Evolutionary conservation across 176 grass and related monocot species (phyloP), one percentile per base, ranked within the genome.

Genomic region (Carex myosuroides): DNA sequence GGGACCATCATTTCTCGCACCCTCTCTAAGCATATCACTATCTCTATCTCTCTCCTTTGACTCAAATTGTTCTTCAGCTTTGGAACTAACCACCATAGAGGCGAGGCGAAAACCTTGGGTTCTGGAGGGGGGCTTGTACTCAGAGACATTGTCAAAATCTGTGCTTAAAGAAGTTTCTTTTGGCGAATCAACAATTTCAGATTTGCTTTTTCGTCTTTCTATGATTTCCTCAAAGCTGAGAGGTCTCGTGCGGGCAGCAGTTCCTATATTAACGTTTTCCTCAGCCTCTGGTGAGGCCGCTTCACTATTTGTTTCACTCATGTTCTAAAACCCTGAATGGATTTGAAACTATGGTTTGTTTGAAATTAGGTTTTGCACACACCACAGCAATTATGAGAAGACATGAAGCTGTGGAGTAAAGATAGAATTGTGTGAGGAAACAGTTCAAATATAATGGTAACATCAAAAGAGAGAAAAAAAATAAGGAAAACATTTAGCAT

Each of bases 171-270:
- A 54, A 73, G 60, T 9, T 75, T 86, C 80, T 92, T 64, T 91
- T 60, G 75, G 83, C 7, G 60, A 80, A 86, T 89, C 83, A 52
- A 66, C 42, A 16, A 66, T 69, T 79, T 91, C 91, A 81, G 61
- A 82, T 88, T 94, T 95, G 64, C 90, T 93, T 65, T 90, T 89
- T 79, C 97, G 90, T 42, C 24, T 86, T 70, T 87, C 79, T 88
- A 99, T 87, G 30, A 99, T 96, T 64, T 99, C 93, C 35, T 99
- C 85, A 79, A 92, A 90, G 88, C 91, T 94, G 60, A 94, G 13
- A 92, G 97, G 93, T 58, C 97, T 86, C 61, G 97, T 99, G 46
- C 97, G 89, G 6, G 97, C 97, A 79, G 97, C 79, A 16, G 93
- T 94, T 37, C 91, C 93, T 48, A 85, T 88, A 37, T 86, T 75